phyloP scores from a whole-genome alignment of 345 rosid genomes.

The Pugionium dolabratum region DNA sequence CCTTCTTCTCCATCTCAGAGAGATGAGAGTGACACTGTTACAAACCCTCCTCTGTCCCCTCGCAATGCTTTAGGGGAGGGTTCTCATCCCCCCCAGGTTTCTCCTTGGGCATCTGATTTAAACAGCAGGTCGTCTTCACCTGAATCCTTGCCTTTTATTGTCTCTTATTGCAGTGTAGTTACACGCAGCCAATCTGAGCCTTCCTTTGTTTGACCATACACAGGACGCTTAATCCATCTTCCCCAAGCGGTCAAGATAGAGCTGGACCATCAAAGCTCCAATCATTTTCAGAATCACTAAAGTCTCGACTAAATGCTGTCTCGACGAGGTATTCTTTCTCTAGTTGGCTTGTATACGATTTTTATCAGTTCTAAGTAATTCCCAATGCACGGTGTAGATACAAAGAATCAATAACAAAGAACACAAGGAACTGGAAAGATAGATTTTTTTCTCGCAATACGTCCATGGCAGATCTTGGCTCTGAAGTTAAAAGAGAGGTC shows the following conservation, averaged over 20 bases:
- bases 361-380: conserved; percentile 5
- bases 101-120: conserved; percentile 59
- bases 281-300: conserved; percentile 82
- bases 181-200: conserved; percentile 10
- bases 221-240: conserved; percentile 56
- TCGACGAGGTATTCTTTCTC: conserved; percentile 59
- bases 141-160: conserved; percentile 6
- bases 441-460: conserved; percentile 78
- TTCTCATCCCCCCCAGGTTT: conserved; percentile 45
- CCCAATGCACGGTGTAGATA: conserved; percentile 48
- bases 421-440: conserved; percentile 94
- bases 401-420: conserved; percentile 90
- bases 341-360: conserved; percentile 6
- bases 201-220: conserved; percentile 21
- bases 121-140: conserved; percentile 57
- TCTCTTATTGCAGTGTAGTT: conserved; percentile 12
- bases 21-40: conserved; percentile 55
- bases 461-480: conserved; percentile 66
- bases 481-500: conserved; percentile 86
- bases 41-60: conserved; percentile 53
- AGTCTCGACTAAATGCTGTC: conserved; percentile 70
- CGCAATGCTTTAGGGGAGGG: conserved; percentile 46
- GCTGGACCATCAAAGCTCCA: conserved; percentile 89
- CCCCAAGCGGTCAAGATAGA: conserved; percentile 67
- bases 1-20: conserved; percentile 62